Base-by-base conservation (phyloP, 257 asterid species). In the Solanum bukasovii region DNA sequence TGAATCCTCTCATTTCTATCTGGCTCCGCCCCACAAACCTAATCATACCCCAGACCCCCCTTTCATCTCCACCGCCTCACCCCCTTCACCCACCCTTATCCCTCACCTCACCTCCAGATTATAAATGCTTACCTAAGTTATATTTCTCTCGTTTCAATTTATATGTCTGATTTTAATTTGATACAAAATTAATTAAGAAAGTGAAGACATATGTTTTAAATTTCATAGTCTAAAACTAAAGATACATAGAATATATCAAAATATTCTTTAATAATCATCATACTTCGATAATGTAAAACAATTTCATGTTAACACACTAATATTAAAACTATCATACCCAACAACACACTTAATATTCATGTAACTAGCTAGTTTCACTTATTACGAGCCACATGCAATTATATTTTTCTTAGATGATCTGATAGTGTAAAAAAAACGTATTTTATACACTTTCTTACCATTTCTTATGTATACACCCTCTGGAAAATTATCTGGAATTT, bases 401-500 rank as follows among this genome's bases (percentile, higher is more conserved):
- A 67, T 67, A 0, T 27, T 67, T 67, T 18, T 56, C 0, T 56
- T 56, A 71, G 77, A 33, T 72, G 7, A 14, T 13, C 2, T 14
- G n/a, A 31, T 27, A 68, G 11, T 1, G 3, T 63, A 63, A 61
- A 8, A 61, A 59, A 61, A 59, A 20, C 0, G 0, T 65, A 65
- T 67, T 67, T 12, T 25, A 25, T 0, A 31, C 35, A 6, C 6
- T 18, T 52, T 9, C 18, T 5, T 18, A 94, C 97, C 96, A 46
- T 95, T 94, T 93, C 97, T 90, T 65, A 95, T 65, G 89, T 95
- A 94, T 56, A 91, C 92, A 0, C 98, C 97, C 29, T 85, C 91
- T 1, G 96, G 96, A 87, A 95, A 95, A 89, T 91, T 92, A 84
- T 89, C 13, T 0, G 98, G 94, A 81, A 95, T 92, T 0, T 40